Evolutionary conservation across 2,329 filamentous ascomycete genomes (phyloP), one percentile per base, ranked within the genome.

Genomic region (Saccharata proteae): DNA sequence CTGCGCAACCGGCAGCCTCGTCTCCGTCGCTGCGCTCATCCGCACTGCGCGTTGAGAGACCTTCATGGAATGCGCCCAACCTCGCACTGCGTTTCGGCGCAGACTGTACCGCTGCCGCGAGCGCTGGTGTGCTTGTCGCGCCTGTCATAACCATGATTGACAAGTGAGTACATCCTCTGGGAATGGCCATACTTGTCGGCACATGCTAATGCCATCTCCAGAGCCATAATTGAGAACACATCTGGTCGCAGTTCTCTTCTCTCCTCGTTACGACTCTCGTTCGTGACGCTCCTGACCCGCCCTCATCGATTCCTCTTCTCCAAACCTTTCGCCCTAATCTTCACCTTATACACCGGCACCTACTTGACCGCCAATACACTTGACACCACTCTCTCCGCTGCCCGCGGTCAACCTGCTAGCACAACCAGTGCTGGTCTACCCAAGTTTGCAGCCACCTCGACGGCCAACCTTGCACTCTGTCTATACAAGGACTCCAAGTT

Each of bases 401-500:
- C 74, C 10, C 26, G 12, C 34, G 57, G 38, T 24, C 40, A 62
- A 11, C 62, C 74, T 19, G 70, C 80, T 5, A 61, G 64, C 5
- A 56, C 63, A 43, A 76, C 83, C 17, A 86, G 82, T 1, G 67
- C 80, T 6, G 85, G 85, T 34, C 69, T 76, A 0, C 57, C 71
- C 38, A 94, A 94, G 53, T 94, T 96, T 59, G 61, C 74, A 44
- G 76, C 80, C 30, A 88, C 83, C 2, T 80, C 74, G 11, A 60
- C 71, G n/a, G 74, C 85, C 34, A 96, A 94, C 59, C 77, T 93
- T 55, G 72, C 74, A 6, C 67, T 93, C 20, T 84, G 83, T 55
- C 74, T 93, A 27, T 84, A 90, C 68, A 94, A 93, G 56, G 86
- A 93, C 59, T 77, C 77, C 45, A 74, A 79, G 38, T 93, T 88